Percentiles rank a stretch among this genome's conserved stretches.
phyloP scores from a whole-genome alignment of 352 stramenopile genomes.

The Vaucheria bursata region DNA sequence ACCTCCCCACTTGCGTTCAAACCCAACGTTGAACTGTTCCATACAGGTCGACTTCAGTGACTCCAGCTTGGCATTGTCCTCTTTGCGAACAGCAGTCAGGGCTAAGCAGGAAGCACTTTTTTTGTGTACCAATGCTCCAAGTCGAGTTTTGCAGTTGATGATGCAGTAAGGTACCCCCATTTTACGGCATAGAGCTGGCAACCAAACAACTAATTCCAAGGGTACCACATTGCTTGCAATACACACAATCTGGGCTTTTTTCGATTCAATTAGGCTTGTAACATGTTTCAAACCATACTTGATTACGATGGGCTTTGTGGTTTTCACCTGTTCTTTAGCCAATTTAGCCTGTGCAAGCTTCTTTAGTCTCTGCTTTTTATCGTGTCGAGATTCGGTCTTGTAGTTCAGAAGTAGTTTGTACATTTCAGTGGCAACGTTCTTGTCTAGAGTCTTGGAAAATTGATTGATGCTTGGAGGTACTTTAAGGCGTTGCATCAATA shows the following conservation, averaged over 20 bases:
- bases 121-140: conserved; percentile 95
- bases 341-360: conserved; percentile 85
- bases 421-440: conserved; percentile 89
- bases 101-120: conserved; percentile 91
- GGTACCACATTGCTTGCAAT: conserved; percentile 98
- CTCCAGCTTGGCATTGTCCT: conserved; percentile 92
- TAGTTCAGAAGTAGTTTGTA: conserved; percentile 99
- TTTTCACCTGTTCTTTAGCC: conserved; percentile 56
- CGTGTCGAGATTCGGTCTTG: conserved; percentile 92
- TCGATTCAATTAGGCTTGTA: conserved; percentile 95
- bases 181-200: conserved; percentile 95
- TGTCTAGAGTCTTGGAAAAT: conserved; percentile 94
- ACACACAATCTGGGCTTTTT: conserved; percentile 98
- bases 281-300: conserved; percentile 99
- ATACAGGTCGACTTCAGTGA: conserved; percentile 79
- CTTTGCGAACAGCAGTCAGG: conserved; percentile 93
- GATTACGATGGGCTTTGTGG: conserved; percentile 64
- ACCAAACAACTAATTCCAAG: conserved; percentile 93
- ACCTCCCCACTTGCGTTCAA: conserved; percentile 92
- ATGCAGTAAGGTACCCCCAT: conserved; percentile 99
- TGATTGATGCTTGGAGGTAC: conserved; percentile 97
- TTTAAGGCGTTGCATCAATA: conserved; percentile 97
- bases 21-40: conserved; percentile 94
- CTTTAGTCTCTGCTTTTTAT: conserved; percentile 93
- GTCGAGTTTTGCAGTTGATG: conserved; percentile 94